A percentile compares a stretch with the other conserved stretches of the same genome.
Conservation (phyloP, 306 rosid species). For the Urtica urens region DNA sequence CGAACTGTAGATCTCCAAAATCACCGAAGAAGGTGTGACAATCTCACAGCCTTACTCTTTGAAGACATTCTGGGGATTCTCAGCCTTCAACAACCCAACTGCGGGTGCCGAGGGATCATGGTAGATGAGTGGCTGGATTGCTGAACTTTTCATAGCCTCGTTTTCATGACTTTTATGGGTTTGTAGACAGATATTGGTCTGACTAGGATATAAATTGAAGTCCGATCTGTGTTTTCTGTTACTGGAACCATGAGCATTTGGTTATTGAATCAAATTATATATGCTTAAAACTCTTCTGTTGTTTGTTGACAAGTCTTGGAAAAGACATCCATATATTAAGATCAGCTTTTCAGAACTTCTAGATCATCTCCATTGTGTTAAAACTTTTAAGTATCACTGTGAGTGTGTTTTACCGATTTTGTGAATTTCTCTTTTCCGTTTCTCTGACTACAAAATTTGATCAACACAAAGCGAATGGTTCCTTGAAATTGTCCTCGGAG, state of each 20-base stretch:
- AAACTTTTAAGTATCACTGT: too few species aligned
- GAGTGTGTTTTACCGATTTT: too few species aligned
- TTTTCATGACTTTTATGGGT: neutral
- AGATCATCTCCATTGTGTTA: too few species aligned
- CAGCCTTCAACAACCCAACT: conserved; percentile 71
- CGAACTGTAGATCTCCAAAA: conserved; percentile 63
- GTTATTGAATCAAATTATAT: neutral
- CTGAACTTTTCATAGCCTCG: neutral
- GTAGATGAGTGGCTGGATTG: conserved; percentile 29
- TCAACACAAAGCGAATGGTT: too few species aligned
- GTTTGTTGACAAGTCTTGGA: neutral
- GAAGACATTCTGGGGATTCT: conserved; percentile 80
- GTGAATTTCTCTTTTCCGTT: too few species aligned
- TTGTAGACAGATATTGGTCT: neutral
- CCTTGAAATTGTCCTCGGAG: too few species aligned
- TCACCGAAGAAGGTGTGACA: conserved; percentile 65
- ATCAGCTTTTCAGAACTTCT: too few species aligned
- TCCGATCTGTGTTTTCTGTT: conserved; percentile 2
- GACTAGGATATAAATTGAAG: conserved; percentile 2
- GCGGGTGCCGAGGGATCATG: conserved; percentile 82
- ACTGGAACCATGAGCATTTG: conserved; percentile 3
- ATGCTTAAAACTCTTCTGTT: neutral
- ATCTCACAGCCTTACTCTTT: conserved; percentile 55
- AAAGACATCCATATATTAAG: neutral
- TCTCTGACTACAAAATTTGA: too few species aligned